Evolutionary conservation across 108 stramenopile genomes (phyloP).

Genomic region (Skeletonema grethae): DNA sequence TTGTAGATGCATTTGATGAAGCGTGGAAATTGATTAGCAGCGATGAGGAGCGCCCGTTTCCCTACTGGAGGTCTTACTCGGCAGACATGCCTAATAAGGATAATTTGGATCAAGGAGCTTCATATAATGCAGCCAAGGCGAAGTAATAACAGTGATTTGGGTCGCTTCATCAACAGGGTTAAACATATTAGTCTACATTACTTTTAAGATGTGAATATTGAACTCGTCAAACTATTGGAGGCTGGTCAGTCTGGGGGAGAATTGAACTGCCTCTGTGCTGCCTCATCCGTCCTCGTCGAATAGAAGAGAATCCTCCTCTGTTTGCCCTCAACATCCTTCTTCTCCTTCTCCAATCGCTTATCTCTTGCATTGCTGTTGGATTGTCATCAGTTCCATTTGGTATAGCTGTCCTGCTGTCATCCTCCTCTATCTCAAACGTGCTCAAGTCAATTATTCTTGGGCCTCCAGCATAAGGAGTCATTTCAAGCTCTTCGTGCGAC

Average conservation of each 20-base stretch:
- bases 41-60: slow-evolving; percentile 58
- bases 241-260: neutral
- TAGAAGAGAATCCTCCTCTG: neutral
- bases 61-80: slow-evolving; percentile 87
- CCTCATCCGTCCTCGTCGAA: neutral
- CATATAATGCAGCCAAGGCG: slow-evolving; percentile 74
- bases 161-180: neutral
- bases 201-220: neutral
- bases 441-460: slow-evolving; percentile 16
- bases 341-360: slow-evolving; percentile 21
- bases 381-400: slow-evolving; percentile 7
- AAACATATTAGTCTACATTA: slow-evolving; percentile 1
- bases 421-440: slow-evolving; percentile 22
- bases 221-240: neutral
- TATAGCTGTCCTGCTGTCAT: slow-evolving; percentile 9
- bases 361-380: slow-evolving; percentile 10
- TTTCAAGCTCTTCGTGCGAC: slow-evolving; percentile 20
- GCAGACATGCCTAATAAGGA: slow-evolving; percentile 83
- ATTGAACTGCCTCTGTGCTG: neutral
- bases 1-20: slow-evolving; percentile 71
- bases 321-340: slow-evolving; percentile 4
- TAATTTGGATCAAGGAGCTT: slow-evolving; percentile 75
- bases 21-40: slow-evolving; percentile 71
- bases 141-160: slow-evolving; percentile 14
- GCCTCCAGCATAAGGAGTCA: slow-evolving; percentile 5